Conservation (phyloP, 371 early-diverging fungal genomes). For the Syncephalastrum monosporum region DNA sequence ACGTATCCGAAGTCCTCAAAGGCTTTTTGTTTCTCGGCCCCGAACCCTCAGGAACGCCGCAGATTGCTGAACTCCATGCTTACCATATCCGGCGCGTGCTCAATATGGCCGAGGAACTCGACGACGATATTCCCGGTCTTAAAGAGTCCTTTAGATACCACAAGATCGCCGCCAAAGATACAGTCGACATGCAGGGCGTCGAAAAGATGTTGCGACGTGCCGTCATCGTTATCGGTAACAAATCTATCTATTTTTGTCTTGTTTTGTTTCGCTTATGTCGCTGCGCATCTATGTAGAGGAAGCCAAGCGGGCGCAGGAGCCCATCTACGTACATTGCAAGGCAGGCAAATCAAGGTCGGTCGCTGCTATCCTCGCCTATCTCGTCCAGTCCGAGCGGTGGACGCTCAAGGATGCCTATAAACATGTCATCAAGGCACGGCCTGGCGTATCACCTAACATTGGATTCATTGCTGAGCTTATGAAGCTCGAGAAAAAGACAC, state of each 20-base stretch:
- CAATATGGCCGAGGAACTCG: slow-evolving; percentile 68
- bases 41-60: slow-evolving; percentile 46
- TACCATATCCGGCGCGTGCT: slow-evolving; percentile 50
- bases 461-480: slow-evolving; percentile 82
- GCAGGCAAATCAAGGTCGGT: slow-evolving; percentile 84
- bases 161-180: slow-evolving; percentile 61
- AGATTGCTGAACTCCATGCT: slow-evolving; percentile 35
- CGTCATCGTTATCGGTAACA: slow-evolving; percentile 57
- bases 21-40: slow-evolving; percentile 63
- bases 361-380: slow-evolving; percentile 74
- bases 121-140: slow-evolving; percentile 56
- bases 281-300: slow-evolving; percentile 23
- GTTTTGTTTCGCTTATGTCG: not conserved
- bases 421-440: slow-evolving; percentile 64
- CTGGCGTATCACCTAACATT: slow-evolving; percentile 79
- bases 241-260: slow-evolving; percentile 3
- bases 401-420: slow-evolving; percentile 71
- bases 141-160: slow-evolving; percentile 40
- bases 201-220: slow-evolving; percentile 51
- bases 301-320: slow-evolving; percentile 42
- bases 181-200: slow-evolving; percentile 60
- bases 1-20: slow-evolving; percentile 54
- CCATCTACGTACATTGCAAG: slow-evolving; percentile 85
- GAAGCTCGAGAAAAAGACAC: slow-evolving; percentile 66
- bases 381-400: slow-evolving; percentile 68